Evolutionary conservation across 2,329 filamentous ascomycete genomes (phyloP).

Genomic region (Nothomitra cinnamomea): DNA sequence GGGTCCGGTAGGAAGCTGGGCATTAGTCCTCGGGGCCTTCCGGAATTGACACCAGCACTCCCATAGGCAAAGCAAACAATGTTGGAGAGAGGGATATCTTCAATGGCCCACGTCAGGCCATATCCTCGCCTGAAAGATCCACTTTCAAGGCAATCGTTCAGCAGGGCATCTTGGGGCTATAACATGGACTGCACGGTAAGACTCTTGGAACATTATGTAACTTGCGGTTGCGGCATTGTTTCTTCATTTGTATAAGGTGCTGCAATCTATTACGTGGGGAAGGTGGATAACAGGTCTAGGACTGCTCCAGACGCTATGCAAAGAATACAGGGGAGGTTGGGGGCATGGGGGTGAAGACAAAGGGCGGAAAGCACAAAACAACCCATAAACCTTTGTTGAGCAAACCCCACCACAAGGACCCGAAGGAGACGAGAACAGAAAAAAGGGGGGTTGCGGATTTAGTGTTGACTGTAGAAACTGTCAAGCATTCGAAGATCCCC

Average conservation of each 20-base stretch:
- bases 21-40: no score
- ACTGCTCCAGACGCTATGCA: conserved; percentile 2
- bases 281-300: not conserved
- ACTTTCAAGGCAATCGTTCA: no score
- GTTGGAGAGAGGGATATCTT: no score
- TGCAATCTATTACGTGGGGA: not conserved
- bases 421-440: not conserved
- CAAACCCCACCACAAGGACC: not conserved
- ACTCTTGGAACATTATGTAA: not conserved
- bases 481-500: not conserved
- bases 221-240: not conserved
- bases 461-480: not conserved
- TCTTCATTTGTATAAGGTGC: not conserved
- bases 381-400: not conserved
- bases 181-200: no score
- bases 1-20: no score
- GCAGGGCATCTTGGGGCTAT: no score
- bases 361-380: not conserved
- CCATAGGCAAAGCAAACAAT: no score
- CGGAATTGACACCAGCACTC: no score
- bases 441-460: not conserved
- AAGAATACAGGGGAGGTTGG: not conserved
- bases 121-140: no score
- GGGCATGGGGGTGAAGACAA: not conserved
- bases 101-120: no score